Percentiles rank a stretch among this genome's conserved stretches.
Evolutionary conservation across 805 yeast species (phyloP).

Genomic region (Ogataea salicorniae): DNA sequence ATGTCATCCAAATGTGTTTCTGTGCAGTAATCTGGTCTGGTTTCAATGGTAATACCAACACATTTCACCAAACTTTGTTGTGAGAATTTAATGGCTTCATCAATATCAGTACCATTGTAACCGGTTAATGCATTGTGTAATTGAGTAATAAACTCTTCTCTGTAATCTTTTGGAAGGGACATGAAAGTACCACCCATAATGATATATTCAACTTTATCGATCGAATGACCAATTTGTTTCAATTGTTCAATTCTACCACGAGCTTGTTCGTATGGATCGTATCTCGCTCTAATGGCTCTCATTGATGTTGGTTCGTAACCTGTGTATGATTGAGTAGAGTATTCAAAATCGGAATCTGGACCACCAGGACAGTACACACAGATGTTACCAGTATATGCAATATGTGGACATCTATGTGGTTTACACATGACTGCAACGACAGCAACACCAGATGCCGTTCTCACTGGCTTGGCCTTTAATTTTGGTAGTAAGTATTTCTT

Average conservation of each 20-base stretch:
- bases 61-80: constrained; percentile 95
- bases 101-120: constrained; percentile 76
- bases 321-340: constrained; percentile 95
- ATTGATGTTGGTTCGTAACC: constrained; percentile 98
- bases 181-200: constrained; percentile 99
- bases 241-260: constrained; percentile 96
- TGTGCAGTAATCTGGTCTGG: constrained; percentile 97
- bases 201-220: constrained; percentile 95
- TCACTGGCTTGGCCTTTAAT: constrained; percentile 95
- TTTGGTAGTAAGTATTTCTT: constrained; percentile 88
- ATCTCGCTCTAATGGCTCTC: constrained; percentile 98
- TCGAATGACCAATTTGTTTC: constrained; percentile 90
- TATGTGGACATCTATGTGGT: constrained; percentile 98
- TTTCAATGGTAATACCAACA: constrained; percentile 97
- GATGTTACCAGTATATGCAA: constrained; percentile 96
- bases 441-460: constrained; percentile 98
- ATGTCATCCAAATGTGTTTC: constrained; percentile 92
- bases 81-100: constrained; percentile 85
- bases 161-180: constrained; percentile 85
- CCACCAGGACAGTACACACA: constrained; percentile 99
- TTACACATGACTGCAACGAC: constrained; percentile 99
- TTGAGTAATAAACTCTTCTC: constrained; percentile 84
- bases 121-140: constrained; percentile 95
- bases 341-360: constrained; percentile 96
- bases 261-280: constrained; percentile 98